phyloP scores from a whole-genome alignment of 2,329 filamentous ascomycete species.

The Venturia aucupariae region DNA sequence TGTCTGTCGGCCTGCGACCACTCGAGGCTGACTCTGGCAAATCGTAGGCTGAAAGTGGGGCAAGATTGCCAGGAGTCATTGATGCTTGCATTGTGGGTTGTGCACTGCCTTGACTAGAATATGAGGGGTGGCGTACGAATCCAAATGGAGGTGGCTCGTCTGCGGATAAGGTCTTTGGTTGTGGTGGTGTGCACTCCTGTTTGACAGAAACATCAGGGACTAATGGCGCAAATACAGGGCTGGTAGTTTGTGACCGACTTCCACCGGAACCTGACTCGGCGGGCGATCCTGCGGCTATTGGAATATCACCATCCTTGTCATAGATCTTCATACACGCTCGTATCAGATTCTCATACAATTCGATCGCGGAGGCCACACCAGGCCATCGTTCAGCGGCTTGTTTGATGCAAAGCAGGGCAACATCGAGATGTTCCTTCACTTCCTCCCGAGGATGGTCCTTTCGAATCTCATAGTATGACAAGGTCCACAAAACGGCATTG shows the following conservation, averaged over 20 bases:
- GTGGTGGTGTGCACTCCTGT: slow-evolving; percentile 4
- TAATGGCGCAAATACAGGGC: slow-evolving; percentile 25
- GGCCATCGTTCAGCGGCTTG: slow-evolving; percentile 85
- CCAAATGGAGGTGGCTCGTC: slow-evolving; percentile 4
- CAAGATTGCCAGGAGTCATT: neutral
- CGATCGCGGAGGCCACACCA: slow-evolving; percentile 71
- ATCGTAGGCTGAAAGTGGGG: neutral
- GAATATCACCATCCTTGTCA: slow-evolving; percentile 48
- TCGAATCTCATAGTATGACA: slow-evolving; percentile 79
- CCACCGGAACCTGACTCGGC: slow-evolving; percentile 33
- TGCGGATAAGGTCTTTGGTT: neutral
- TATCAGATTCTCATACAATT: slow-evolving; percentile 80
- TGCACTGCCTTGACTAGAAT: neutral
- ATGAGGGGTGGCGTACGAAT: slow-evolving; percentile 2
- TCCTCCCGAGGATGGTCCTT: slow-evolving; percentile 62
- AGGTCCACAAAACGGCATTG: slow-evolving; percentile 83
- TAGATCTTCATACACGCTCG: slow-evolving; percentile 83
- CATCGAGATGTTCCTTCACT: slow-evolving; percentile 63
- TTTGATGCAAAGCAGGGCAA: slow-evolving; percentile 68
- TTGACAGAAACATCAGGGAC: slow-evolving; percentile 1
- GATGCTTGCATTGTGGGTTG: neutral
- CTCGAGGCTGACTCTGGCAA: neutral
- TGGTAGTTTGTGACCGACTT: slow-evolving; percentile 36
- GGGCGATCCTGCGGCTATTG: slow-evolving; percentile 38
- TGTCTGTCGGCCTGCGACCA: neutral